Evolutionary conservation across 257 asterid species (phyloP).

Genomic region (Nicotiana undulata): DNA sequence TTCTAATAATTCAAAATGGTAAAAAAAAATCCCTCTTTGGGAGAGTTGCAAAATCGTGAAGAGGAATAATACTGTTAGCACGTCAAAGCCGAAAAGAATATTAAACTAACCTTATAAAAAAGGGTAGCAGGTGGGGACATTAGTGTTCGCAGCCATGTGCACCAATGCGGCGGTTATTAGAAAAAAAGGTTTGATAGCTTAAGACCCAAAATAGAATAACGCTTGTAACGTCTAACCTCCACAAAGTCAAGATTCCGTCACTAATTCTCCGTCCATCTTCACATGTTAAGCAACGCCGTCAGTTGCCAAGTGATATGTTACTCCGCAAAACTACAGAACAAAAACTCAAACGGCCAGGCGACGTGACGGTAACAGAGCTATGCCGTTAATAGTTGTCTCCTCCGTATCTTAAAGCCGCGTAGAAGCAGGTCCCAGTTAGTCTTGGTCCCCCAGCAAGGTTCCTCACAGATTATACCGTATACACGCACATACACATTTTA

Average conservation of each 20-base stretch:
- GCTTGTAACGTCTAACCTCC: constrained; percentile 4
- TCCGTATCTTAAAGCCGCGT: constrained; percentile 38
- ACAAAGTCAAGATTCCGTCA: constrained; percentile 19
- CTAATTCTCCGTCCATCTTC: not conserved
- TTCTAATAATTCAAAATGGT: not conserved
- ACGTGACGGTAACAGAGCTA: not conserved
- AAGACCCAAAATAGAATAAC: not conserved
- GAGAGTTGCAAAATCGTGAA: not conserved
- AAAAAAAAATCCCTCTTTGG: not conserved
- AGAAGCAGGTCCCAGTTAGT: constrained; percentile 31
- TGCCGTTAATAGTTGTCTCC: not conserved
- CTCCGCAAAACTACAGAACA: not conserved
- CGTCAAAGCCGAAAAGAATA: not conserved
- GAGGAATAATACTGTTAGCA: not conserved
- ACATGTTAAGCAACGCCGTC: constrained; percentile 26
- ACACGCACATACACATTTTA: no score
- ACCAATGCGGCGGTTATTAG: constrained; percentile 24
- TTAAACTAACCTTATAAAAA: not conserved
- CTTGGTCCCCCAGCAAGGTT: constrained; percentile 32
- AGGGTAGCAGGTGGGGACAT: constrained; percentile 24
- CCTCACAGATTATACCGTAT: no score
- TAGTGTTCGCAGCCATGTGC: constrained; percentile 36
- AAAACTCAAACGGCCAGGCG: not conserved
- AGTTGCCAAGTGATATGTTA: not conserved
- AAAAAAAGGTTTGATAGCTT: constrained; percentile 6